Base-by-base conservation (phyloP, 2,329 filamentous ascomycete species). In the Phaeosphaeriaceae sp. region DNA sequence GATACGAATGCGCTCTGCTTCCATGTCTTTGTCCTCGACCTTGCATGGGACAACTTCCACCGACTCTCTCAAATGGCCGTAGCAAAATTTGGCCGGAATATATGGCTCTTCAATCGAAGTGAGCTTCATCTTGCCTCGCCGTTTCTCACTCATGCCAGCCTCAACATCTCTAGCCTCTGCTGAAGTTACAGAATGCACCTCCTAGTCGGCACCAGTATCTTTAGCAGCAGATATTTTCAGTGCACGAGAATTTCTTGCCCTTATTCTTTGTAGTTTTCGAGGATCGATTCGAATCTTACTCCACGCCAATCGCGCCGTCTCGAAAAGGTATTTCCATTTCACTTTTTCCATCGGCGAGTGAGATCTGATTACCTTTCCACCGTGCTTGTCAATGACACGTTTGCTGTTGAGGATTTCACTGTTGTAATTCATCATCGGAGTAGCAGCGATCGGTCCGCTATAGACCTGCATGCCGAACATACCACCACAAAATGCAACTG, bases 261-360 rank as follows among this genome's bases (percentile, higher is more conserved):
- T 30, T 21, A 62, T 50, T 1, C 3, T 5, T 13, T 36, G 6
- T 12, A 54, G 12, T 30, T 42, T 47, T 3, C 37, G 18, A 11
- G 30, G 5, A 15, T 56, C 51, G 18, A 59, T 58, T 11, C 29
- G 26, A 21, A 63, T 46, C 17, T 47, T 55, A 17, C 50, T 45
- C 61, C 61, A 67, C 9, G 53, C 56, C 8, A 53, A 18, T 18
- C 48, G 41, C 2, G 45, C 59, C 2, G 62, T 58, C 33, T 60
- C 56, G 34, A 55, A 65, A 11, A 65, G 42, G 26, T 60, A 68
- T 37, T 40, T 53, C 62, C 64, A 66, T 9, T 50, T 42, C 1
- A 53, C 13, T 3, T 36, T 40, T 26, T 54, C 57, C n/a, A 26
- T 51, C 0, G 12, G 6, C 11, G 42, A 40, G 7, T 39, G 30